Evolutionary conservation across 1,284 basidiomycete species (phyloP).

Genomic region (Leccinum pseudoinsigne): DNA sequence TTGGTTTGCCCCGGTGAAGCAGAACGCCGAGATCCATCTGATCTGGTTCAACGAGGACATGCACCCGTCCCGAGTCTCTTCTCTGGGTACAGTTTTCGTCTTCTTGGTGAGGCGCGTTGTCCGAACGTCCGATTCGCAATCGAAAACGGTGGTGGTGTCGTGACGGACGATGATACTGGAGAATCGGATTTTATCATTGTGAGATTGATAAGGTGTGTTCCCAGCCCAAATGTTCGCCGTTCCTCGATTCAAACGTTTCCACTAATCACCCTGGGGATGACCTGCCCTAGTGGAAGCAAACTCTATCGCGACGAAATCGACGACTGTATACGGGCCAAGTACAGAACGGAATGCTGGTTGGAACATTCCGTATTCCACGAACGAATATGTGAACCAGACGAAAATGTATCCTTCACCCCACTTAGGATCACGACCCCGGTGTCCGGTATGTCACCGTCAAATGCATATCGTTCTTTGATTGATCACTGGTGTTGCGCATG

Average conservation of each 20-base stretch:
- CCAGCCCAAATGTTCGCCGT: neutral
- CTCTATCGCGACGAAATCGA: slow-evolving; percentile 55
- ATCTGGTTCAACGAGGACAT: slow-evolving; percentile 3
- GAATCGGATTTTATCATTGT: slow-evolving; percentile 67
- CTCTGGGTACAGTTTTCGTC: slow-evolving; percentile 50
- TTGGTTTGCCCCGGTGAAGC: slow-evolving; percentile 20
- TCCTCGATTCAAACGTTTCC: neutral
- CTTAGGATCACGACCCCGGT: slow-evolving; percentile 54
- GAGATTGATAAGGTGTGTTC: slow-evolving; percentile 61
- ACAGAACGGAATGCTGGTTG: slow-evolving; percentile 82
- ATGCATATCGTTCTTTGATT: neutral
- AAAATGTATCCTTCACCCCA: slow-evolving; percentile 65
- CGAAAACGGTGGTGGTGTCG: slow-evolving; percentile 53
- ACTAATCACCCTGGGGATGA: neutral
- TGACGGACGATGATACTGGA: slow-evolving; percentile 42
- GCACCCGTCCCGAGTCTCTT: slow-evolving; percentile 41
- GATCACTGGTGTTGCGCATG: neutral
- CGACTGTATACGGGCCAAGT: slow-evolving; percentile 45
- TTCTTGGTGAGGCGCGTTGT: slow-evolving; percentile 63
- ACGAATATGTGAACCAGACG: slow-evolving; percentile 55
- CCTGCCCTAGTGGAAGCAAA: slow-evolving; percentile 54
- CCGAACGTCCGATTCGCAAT: slow-evolving; percentile 56
- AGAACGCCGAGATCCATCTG: slow-evolving; percentile 17
- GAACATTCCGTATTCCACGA: slow-evolving; percentile 74
- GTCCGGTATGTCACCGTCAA: slow-evolving; percentile 38